Conservation (phyloP, 225 moss, liverwort and hornwort species). For the Anthoceros angustus region DNA sequence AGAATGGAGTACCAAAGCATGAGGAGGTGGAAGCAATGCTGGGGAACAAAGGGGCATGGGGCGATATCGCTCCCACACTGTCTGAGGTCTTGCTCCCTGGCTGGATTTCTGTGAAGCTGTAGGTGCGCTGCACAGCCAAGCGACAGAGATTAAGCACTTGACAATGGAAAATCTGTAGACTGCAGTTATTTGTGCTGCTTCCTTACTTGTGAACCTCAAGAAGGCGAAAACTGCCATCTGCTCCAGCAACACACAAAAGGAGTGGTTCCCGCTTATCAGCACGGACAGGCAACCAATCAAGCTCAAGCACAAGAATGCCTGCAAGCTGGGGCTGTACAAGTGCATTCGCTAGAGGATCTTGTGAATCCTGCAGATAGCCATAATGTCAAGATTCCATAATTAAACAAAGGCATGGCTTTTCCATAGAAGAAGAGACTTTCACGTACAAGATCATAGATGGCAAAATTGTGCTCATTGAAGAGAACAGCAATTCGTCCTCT, state of each 20-base stretch:
- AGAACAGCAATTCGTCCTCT: conserved; percentile 97
- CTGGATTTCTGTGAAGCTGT: conserved; percentile 40
- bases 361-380: conserved; percentile 51
- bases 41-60: conserved; percentile 91
- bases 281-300: conserved; percentile 94
- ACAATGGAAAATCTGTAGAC: not conserved
- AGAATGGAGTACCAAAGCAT: conserved; percentile 55
- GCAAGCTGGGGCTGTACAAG: conserved; percentile 90
- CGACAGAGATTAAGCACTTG: not conserved
- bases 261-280: conserved; percentile 93
- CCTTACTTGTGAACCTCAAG: conserved; percentile 75
- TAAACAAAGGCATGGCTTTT: no score
- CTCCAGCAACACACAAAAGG: conserved; percentile 85
- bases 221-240: conserved; percentile 95
- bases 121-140: not conserved
- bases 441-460: conserved; percentile 95
- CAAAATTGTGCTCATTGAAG: conserved; percentile 95
- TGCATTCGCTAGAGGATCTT: conserved; percentile 78
- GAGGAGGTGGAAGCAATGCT: conserved; percentile 84
- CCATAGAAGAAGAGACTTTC: no score
- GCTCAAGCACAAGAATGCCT: conserved; percentile 84
- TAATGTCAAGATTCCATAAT: not conserved
- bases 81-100: conserved; percentile 49
- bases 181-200: not conserved
- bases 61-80: conserved; percentile 77